Evolutionary conservation across 371 early-diverging fungal species (phyloP), one percentile per base, ranked within the genome.

Genomic region (Batkoa obscura): DNA sequence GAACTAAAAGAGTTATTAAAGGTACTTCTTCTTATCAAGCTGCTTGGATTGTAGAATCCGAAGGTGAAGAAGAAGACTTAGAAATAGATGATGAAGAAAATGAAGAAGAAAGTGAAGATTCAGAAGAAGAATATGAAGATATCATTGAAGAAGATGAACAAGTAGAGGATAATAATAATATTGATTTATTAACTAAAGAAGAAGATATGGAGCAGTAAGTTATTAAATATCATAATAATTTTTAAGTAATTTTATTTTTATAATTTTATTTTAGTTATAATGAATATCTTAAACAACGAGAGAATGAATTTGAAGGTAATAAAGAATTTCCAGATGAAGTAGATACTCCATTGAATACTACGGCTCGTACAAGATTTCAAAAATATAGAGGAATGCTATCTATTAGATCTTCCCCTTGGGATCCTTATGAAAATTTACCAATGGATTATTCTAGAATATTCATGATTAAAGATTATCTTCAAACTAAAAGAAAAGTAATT

Each of bases 1-100:
- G 70, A 69, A 34, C 64, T 47, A 72, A 80, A 60, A 76, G 84
- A 43, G 94, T 92, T 2, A 94, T 94, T 12, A 90, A 89, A 70
- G 95, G 95, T 35, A 93, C 91, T 23, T 93, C 94, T 3, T 65
- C 82, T 30, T 96, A 96, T 68, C 97, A 96, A 70, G 94, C 95
- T 17, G 90, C 91, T 0, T 96, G 97, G 97, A 90, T 96, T 63
- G 68, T 87, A 6, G 93, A 94, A 56, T 73, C 75, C 0, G 80
- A 74, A 17, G 74, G 74, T 55, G 80, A 78, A 45, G 73, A 71
- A 6, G 75, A 73, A 33, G 62, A 66, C 43, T n/a, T n/a, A n/a
- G n/a, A n/a, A n/a, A n/a, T n/a, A n/a, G n/a, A n/a, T n/a, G n/a
- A n/a, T n/a, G n/a, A n/a, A n/a, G n/a, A n/a, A n/a, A n/a, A n/a